These are phyloP conservation scores for Candida dubliniensis DNA, from an alignment of 1,139 yeast species.

Conservation along the genomic window DNA sequence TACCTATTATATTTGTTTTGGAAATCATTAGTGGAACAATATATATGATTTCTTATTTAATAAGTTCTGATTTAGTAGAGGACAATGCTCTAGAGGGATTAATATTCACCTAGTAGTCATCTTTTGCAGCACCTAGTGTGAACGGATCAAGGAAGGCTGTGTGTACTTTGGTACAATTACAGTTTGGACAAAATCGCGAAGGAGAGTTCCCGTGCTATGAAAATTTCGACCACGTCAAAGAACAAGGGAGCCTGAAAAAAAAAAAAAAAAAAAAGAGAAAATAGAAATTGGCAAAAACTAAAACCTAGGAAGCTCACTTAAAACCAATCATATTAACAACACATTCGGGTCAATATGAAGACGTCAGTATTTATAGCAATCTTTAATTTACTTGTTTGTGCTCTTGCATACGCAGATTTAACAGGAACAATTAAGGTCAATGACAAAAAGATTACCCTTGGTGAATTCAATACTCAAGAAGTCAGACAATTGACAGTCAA, in stretches of 20 bases:
- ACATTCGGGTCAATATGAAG: conserved; percentile 13
- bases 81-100: conserved; percentile 11
- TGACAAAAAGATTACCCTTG: conserved; percentile 27
- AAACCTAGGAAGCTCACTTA: neutral
- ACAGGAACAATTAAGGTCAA: conserved; percentile 32
- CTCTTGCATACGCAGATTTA: conserved; percentile 27
- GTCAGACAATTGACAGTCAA: conserved; percentile 33
- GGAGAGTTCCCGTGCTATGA: neutral
- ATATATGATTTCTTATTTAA: conserved; percentile 9
- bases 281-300: conserved; percentile 1
- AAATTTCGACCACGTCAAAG: conserved; percentile 15
- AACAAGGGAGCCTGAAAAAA: neutral
- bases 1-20: conserved; percentile 14
- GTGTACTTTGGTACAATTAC: conserved; percentile 2
- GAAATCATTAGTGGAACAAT: conserved; percentile 13
- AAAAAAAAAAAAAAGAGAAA: no score
- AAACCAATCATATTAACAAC: neutral
- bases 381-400: conserved; percentile 11
- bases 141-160: neutral
- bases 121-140: neutral
- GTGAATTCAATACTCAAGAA: conserved; percentile 39
- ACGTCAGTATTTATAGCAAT: conserved; percentile 11
- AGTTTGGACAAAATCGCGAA: neutral
- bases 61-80: conserved; percentile 7
- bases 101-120: conserved; percentile 1